These are phyloP conservation scores for Biscutella laevigata DNA, from an alignment of 441 rosid genomes.

Conservation along the genomic window DNA sequence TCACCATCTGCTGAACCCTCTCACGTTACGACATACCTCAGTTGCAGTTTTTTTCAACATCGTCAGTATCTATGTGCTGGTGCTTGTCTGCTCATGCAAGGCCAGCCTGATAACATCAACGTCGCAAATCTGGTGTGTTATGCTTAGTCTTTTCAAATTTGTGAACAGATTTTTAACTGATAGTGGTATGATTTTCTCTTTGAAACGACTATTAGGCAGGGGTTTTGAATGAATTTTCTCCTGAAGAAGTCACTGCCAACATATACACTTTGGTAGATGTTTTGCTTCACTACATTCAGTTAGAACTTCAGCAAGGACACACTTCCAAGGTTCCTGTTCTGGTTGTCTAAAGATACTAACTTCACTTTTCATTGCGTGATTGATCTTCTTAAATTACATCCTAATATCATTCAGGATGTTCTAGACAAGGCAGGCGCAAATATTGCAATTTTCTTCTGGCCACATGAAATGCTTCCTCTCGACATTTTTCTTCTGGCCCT, in stretches of 20 bases:
- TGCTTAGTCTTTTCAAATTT: constrained; percentile 12
- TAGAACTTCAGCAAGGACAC: constrained; percentile 76
- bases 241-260: constrained; percentile 88
- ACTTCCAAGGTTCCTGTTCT: constrained; percentile 47
- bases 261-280: constrained; percentile 95
- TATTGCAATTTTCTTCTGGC: constrained; percentile 75
- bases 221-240: constrained; percentile 79
- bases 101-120: constrained; percentile 80
- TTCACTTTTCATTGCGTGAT: constrained; percentile 6
- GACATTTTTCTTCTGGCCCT: constrained; percentile 89
- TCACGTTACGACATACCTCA: constrained; percentile 68
- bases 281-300: constrained; percentile 68
- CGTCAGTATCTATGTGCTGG: constrained; percentile 89
- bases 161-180: constrained; percentile 9
- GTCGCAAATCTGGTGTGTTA: constrained; percentile 60
- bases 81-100: constrained; percentile 90
- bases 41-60: constrained; percentile 69
- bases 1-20: constrained; percentile 72
- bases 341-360: background rate
- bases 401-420: constrained; percentile 40
- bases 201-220: constrained; percentile 41
- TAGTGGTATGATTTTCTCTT: constrained; percentile 13
- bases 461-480: constrained; percentile 86
- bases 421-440: constrained; percentile 57
- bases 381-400: constrained; percentile 8